A percentile compares a stretch with the other conserved stretches of the same genome.
These are phyloP conservation scores for Dentipellis sp. DNA, from an alignment of 768 basidiomycete species.

Conservation along the genomic window DNA sequence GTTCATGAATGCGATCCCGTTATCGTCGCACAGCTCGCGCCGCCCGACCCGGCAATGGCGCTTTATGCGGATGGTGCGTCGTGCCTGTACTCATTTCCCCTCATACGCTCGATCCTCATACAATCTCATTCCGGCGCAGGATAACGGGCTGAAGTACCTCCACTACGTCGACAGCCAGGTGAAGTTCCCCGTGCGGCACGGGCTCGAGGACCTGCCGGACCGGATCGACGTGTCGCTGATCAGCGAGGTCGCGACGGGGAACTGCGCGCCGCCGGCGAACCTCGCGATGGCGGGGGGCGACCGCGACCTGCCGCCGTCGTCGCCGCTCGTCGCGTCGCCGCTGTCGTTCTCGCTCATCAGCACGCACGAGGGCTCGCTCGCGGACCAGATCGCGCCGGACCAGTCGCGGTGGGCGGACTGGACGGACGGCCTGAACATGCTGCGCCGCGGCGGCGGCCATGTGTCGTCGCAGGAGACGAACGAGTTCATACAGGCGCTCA, in stretches of 20 bases:
- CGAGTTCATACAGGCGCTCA: constrained; percentile 77
- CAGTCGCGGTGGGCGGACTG: constrained; percentile 83
- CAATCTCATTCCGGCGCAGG: constrained; percentile 32
- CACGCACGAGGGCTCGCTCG: constrained; percentile 21
- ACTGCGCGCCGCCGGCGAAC: constrained; percentile 60
- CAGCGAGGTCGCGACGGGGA: constrained; percentile 70
- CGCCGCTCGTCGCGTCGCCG: constrained; percentile 19
- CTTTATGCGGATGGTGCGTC: constrained; percentile 72
- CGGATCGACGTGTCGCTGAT: constrained; percentile 75
- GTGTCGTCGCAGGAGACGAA: constrained; percentile 81
- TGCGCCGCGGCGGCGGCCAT: constrained; percentile 73
- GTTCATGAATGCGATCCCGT: constrained; percentile 75
- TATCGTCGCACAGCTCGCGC: constrained; percentile 31
- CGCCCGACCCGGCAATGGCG: constrained; percentile 68
- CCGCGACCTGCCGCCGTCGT: not conserved
- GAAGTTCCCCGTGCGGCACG: constrained; percentile 71
- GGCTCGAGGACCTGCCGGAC: constrained; percentile 82
- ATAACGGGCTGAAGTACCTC: constrained; percentile 69
- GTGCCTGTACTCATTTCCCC: not conserved
- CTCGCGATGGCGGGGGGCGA: constrained; percentile 22
- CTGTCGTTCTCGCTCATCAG: constrained; percentile 22
- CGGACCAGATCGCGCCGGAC: constrained; percentile 31
- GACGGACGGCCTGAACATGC: constrained; percentile 89
- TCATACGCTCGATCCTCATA: not conserved
- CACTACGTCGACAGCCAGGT: constrained; percentile 77